phyloP scores from a whole-genome alignment of 768 basidiomycete genomes.

The Lenzites betulinus region DNA sequence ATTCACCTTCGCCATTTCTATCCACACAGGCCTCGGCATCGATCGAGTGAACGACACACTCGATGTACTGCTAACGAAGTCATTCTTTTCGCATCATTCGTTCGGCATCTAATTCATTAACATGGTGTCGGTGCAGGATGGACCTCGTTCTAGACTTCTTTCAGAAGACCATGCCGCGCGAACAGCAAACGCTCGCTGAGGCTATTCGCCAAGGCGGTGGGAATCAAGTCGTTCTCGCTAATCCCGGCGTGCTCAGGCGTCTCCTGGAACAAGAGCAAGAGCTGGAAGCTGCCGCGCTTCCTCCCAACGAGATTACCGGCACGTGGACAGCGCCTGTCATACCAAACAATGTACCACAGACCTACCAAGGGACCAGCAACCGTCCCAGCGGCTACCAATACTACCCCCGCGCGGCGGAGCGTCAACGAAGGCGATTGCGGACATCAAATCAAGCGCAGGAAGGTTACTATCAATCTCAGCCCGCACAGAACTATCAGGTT shows the following conservation, averaged over 20 bases:
- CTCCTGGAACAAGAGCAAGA: not conserved
- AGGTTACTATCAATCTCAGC: no score
- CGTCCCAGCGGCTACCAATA: not conserved
- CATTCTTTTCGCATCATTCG: not conserved
- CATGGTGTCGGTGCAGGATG: slow-evolving; percentile 15
- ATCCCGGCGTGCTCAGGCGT: not conserved
- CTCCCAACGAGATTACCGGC: no score
- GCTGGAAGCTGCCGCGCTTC: not conserved
- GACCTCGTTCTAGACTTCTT: slow-evolving; percentile 40
- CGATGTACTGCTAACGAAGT: slow-evolving; percentile 10
- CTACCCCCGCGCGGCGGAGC: no score
- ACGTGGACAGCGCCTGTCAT: no score
- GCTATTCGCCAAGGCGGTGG: not conserved
- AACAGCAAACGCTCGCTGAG: slow-evolving; percentile 39
- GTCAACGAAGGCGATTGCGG: no score
- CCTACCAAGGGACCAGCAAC: no score
- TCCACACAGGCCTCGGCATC: slow-evolving; percentile 32
- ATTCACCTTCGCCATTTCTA: slow-evolving; percentile 32
- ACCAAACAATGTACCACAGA: no score
- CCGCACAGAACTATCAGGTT: no score
- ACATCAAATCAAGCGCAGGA: no score
- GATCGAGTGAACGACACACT: slow-evolving; percentile 25
- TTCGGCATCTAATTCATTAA: no score
- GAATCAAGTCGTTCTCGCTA: slow-evolving; percentile 9
- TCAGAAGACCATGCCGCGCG: slow-evolving; percentile 40